Conservation (phyloP, 192 early-diverging fungal species). For the Coemansia sp. region DNA sequence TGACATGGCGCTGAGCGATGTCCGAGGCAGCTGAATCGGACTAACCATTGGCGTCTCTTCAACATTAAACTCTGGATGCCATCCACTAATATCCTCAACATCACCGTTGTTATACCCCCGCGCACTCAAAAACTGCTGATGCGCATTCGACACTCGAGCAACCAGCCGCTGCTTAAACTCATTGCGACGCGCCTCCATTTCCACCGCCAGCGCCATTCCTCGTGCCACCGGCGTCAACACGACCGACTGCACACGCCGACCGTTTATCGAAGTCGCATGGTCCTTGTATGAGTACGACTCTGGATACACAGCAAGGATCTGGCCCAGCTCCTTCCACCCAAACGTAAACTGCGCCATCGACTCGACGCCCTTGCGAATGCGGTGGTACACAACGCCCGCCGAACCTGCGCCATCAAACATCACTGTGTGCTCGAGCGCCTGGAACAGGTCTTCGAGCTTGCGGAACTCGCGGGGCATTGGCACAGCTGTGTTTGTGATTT, state of each 20-base stretch:
- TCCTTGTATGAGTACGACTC: slow-evolving; percentile 48
- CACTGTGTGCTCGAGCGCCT: slow-evolving; percentile 45
- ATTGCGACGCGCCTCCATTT: slow-evolving; percentile 29
- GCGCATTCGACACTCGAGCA: slow-evolving; percentile 12
- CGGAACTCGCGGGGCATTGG: slow-evolving; percentile 25
- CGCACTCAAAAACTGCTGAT: slow-evolving; percentile 19
- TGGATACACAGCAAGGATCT: slow-evolving; percentile 57
- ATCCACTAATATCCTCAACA: slow-evolving; percentile 1
- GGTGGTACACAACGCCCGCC: slow-evolving; percentile 49
- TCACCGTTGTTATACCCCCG: slow-evolving; percentile 19
- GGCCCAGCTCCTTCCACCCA: slow-evolving; percentile 53
- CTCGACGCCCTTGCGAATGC: slow-evolving; percentile 55
- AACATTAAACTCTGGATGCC: slow-evolving; percentile 40
- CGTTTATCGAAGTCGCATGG: slow-evolving; percentile 16
- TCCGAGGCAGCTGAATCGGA: slow-evolving; percentile 31
- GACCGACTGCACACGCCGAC: slow-evolving; percentile 41
- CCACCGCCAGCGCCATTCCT: slow-evolving; percentile 24
- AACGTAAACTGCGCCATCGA: slow-evolving; percentile 57
- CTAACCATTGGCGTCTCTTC: slow-evolving; percentile 20
- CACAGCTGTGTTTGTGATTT: slow-evolving; percentile 8
- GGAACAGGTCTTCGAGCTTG: slow-evolving; percentile 47
- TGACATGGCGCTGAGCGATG: not conserved
- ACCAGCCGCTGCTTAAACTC: slow-evolving; percentile 26
- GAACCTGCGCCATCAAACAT: slow-evolving; percentile 31
- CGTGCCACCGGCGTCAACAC: slow-evolving; percentile 22